A percentile compares a stretch with the other conserved stretches of the same genome.
Evolutionary conservation across 495 filamentous ascomycete species (phyloP).

Genomic region (Sordaria brevicollis): DNA sequence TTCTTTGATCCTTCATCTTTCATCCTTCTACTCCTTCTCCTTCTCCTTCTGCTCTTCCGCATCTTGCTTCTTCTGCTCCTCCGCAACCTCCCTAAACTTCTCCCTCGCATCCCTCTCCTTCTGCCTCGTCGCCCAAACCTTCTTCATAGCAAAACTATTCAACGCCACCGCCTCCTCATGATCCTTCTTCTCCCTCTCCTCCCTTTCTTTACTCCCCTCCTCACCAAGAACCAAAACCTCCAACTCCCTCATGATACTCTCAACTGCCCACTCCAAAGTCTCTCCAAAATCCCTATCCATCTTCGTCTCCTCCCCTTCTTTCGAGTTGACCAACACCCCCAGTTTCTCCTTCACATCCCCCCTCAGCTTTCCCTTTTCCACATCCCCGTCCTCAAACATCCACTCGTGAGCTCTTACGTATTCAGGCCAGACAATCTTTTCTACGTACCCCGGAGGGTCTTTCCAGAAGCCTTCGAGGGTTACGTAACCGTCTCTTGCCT

Average conservation of each 20-base stretch:
- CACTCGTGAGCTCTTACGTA: conserved; percentile 71
- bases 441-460: conserved; percentile 89
- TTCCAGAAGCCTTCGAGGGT: conserved; percentile 87
- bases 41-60: not conserved
- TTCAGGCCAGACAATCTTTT: conserved; percentile 90
- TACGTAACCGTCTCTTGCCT: conserved; percentile 72
- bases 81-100: not conserved
- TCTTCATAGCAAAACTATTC: not conserved
- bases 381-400: conserved; percentile 58
- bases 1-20: not conserved
- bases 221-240: conserved; percentile 11
- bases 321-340: conserved; percentile 30
- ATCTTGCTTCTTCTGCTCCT: not conserved
- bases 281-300: conserved; percentile 39
- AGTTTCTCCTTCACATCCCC: conserved; percentile 8
- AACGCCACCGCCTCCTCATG: not conserved
- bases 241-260: conserved; percentile 33
- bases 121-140: not conserved
- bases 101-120: not conserved
- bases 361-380: conserved; percentile 38
- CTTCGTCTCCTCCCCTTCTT: conserved; percentile 13
- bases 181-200: not conserved
- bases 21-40: no score
- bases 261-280: conserved; percentile 46
- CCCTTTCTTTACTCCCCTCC: not conserved